Base-by-base conservation (phyloP, 495 filamentous ascomycete genomes). In the Trichoderma erinaceum region DNA sequence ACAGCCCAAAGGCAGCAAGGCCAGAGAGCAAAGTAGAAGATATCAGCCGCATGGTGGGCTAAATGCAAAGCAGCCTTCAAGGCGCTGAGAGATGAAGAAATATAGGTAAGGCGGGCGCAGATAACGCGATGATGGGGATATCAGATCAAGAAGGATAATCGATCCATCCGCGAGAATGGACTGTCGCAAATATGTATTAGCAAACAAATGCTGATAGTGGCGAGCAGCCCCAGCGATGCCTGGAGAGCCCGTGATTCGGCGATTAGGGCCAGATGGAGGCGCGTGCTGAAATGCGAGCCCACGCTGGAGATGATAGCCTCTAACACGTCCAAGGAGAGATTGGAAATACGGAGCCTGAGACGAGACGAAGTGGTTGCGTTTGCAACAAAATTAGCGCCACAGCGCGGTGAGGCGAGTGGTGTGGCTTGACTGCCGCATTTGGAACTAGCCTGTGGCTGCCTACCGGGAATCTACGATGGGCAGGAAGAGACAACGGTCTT, bases 21-120 rank as follows among this genome's bases (percentile, higher is more conserved):
- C 79, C 74, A 67, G 81, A 67, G 41, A 82, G 68, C 69, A 83
- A 70, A 63, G 78, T 71, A 44, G 77, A 69, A 67, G 75, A 72
- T 68, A 71, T 67, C 68, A 78, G 74, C 75, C 74, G 67, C 69
- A 70, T 70, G 69, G 41, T 63, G 27, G 61, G 66, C 50, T 25
- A 10, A 18, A 13, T 48, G 7, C n/a, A 12, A 32, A 27, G 25
- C 35, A 35, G 3, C 35, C 18, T 18, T 25, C 4, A 23, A 41
- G 63, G 41, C 63, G 35, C 21, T 32, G 21, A 29, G 29, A 29
- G 29, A 29, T 29, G 35, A 44, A 15, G 63, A 29, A 32, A 6
- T 15, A 61, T 12, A 6, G 25, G 11, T 10, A 25, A 32, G 10
- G 13, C 3, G 56, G 7, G 56, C 11, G 27, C 8, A 32, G 29